Conservation (phyloP, 176 grass and related monocot genomes). For the Avena atlantica region DNA sequence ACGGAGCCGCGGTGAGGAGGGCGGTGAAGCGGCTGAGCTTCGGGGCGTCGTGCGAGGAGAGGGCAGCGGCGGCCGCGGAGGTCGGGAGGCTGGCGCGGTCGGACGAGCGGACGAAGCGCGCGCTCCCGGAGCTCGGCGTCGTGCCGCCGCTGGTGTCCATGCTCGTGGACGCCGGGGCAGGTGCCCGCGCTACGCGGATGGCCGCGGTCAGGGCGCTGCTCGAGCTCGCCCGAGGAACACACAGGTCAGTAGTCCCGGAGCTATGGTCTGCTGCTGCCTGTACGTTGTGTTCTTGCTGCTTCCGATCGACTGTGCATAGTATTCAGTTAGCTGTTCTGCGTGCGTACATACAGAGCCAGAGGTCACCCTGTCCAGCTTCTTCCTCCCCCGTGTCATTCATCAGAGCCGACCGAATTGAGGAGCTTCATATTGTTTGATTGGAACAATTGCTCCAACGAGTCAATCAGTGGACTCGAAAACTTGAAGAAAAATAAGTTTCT, state of each 20-base stretch:
- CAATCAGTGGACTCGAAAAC: no score
- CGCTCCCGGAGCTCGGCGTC: constrained; percentile 65
- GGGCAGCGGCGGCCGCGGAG: constrained; percentile 45
- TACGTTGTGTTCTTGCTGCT: background rate
- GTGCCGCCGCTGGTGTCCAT: constrained; percentile 64
- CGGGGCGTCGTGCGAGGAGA: constrained; percentile 47
- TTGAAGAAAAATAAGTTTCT: no score
- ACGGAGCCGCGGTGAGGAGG: constrained; percentile 2
- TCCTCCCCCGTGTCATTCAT: background rate
- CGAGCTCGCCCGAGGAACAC: constrained; percentile 61
- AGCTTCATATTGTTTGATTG: background rate
- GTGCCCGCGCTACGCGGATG: background rate
- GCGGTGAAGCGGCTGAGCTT: constrained; percentile 68
- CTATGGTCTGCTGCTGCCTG: background rate
- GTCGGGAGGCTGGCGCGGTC: constrained; percentile 52
- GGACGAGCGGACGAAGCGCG: constrained; percentile 48
- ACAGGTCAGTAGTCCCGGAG: constrained; percentile 54
- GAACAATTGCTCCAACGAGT: no score
- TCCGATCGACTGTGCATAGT: no score
- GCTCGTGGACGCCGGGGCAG: constrained; percentile 6
- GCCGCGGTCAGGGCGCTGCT: constrained; percentile 53
- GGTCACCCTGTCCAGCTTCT: background rate
- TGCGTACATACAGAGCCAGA: no score
- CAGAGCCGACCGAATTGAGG: background rate
- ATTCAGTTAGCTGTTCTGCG: background rate